Evolutionary conservation across 257 asterid genomes (phyloP), one percentile per base, ranked within the genome.

Genomic region (Capsicum pubescens): DNA sequence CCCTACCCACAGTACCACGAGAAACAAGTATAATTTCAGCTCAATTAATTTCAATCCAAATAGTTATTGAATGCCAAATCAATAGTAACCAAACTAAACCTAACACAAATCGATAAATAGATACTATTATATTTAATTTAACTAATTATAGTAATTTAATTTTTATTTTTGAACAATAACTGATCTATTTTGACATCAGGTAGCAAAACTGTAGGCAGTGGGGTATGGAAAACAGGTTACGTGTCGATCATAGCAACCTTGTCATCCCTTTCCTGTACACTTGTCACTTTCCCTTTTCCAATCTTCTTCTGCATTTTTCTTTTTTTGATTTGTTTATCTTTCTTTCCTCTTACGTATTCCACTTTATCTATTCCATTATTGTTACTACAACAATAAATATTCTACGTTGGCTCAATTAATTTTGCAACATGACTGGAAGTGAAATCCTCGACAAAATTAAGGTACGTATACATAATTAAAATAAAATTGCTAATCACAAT

Each of bases 371-470:
- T 13, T 72, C 19, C 7, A 55, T 42, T 42, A 13, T 44, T 15
- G 3, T n/a, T 14, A 26, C 14, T n/a, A 66, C 39, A 4, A 55
- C 59, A 54, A 54, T 54, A 54, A 67, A 36, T 36, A 68, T 16
- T 36, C 1, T 44, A 67, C 48, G 52, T 36, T 6, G 0, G 7
- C 63, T 36, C 9, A 48, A 56, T 46, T 84, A 46, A 56, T 48
- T 86, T 39, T 72, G 35, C 71, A 78, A 6, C 79, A 93, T 91
- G 94, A 21, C 93, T 10, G 93, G 93, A 42, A 86, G 90, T 55
- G 93, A 91, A 84, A 87, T 91, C 54, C 83, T 93, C 55, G 88
- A 90, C 35, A 94, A 92, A 87, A 90, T 93, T 86, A 94, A 94
- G 98, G 98, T 94, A 87, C 67, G 13, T 80, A 19, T 19, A 3